Evolutionary conservation across 1,284 basidiomycete genomes (phyloP).

Genomic region (Papiliotrema fonsecae): DNA sequence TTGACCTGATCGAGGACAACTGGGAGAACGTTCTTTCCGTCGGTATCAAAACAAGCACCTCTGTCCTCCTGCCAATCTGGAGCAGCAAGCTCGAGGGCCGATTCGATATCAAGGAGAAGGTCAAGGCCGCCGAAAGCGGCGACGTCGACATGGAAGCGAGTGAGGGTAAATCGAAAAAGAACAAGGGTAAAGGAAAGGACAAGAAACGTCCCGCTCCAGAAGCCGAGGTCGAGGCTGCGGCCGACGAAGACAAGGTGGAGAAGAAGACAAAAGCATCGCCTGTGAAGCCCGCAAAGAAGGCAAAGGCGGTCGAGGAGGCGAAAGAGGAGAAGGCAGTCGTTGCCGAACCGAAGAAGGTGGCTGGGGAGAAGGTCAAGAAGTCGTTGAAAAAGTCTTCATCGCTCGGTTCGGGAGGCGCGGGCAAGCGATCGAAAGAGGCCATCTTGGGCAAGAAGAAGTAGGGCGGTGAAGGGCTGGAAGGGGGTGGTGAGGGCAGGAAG

Average conservation of each 20-base stretch:
- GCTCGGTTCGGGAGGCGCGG: slow-evolving; percentile 25
- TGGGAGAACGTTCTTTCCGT: slow-evolving; percentile 91
- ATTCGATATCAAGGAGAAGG: slow-evolving; percentile 29
- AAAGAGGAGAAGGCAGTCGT: slow-evolving; percentile 4
- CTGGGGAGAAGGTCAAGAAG: slow-evolving; percentile 14
- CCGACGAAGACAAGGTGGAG: slow-evolving; percentile 4
- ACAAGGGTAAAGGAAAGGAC: slow-evolving; percentile 15
- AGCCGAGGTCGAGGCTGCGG: neutral
- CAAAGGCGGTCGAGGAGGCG: slow-evolving; percentile 8
- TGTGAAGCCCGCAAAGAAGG: slow-evolving; percentile 1
- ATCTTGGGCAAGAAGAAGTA: slow-evolving; percentile 14
- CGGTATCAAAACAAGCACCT: slow-evolving; percentile 84
- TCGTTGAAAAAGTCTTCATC: slow-evolving; percentile 11
- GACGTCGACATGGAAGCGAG: slow-evolving; percentile 10
- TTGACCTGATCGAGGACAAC: slow-evolving; percentile 64
- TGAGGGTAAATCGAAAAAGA: slow-evolving; percentile 10
- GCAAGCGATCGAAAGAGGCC: slow-evolving; percentile 17
- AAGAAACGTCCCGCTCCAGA: neutral
- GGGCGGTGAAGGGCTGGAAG: no score
- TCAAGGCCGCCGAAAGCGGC: slow-evolving; percentile 6
- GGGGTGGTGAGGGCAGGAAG: no score
- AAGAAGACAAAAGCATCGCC: neutral
- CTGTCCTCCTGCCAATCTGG: slow-evolving; percentile 87
- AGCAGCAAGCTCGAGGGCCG: slow-evolving; percentile 57
- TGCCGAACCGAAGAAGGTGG: neutral